Conservation (phyloP, 192 early-diverging fungal genomes). For the Coemansia sp. region DNA sequence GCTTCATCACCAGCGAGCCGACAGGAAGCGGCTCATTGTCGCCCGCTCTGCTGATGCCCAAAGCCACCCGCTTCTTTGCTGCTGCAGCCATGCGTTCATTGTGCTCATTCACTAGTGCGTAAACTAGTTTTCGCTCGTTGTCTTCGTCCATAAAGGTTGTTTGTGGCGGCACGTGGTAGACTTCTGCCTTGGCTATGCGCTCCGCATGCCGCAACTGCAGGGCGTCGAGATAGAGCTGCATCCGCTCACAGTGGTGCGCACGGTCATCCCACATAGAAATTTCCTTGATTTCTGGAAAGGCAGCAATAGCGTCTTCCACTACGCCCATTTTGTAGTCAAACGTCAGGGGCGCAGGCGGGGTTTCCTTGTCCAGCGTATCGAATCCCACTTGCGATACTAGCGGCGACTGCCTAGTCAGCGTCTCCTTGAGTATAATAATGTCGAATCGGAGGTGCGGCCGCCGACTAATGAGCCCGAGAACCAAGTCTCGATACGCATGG, state of each 20-base stretch:
- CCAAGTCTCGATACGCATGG: conserved; percentile 42
- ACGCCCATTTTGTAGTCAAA: conserved; percentile 65
- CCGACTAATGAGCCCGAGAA: conserved; percentile 43
- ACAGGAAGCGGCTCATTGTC: conserved; percentile 20
- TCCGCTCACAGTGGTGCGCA: conserved; percentile 47
- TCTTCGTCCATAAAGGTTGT: conserved; percentile 46
- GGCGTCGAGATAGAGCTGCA: conserved; percentile 50
- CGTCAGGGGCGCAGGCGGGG: conserved; percentile 50
- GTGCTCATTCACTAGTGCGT: conserved; percentile 39
- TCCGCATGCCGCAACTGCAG: conserved; percentile 29
- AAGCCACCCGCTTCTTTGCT: neutral
- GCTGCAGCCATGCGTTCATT: conserved; percentile 27
- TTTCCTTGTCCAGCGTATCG: neutral
- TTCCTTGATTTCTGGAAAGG: conserved; percentile 51
- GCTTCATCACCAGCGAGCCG: conserved; percentile 25
- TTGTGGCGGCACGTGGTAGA: conserved; percentile 47
- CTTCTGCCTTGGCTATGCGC: conserved; percentile 26
- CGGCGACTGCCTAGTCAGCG: conserved; percentile 39
- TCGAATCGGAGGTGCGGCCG: conserved; percentile 56
- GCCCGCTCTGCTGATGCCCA: neutral
- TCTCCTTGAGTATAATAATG: conserved; percentile 60
- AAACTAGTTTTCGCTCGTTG: conserved; percentile 38
- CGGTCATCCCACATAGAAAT: conserved; percentile 66
- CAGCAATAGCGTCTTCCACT: conserved; percentile 57
- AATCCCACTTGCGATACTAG: conserved; percentile 31